phyloP scores from a whole-genome alignment of 2,329 filamentous ascomycete genomes.

The Ophiostoma himal-ulmi region DNA sequence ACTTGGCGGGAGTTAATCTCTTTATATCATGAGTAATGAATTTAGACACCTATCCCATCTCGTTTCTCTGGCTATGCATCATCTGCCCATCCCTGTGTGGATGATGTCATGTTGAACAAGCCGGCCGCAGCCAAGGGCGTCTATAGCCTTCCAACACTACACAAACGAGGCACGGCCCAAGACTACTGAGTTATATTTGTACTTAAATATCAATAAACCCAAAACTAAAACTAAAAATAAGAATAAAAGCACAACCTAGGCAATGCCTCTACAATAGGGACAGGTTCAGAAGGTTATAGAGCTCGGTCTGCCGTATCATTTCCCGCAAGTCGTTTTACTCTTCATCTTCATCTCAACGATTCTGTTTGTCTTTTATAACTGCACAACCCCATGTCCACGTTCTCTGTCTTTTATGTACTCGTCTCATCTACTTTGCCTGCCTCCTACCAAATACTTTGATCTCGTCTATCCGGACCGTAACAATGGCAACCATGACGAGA shows the following conservation, averaged over 20 bases:
- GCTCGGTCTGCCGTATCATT: not conserved
- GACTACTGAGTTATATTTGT: not conserved
- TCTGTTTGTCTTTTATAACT: no score
- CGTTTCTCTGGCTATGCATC: not conserved
- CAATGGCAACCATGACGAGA: not conserved
- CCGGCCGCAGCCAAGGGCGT: not conserved
- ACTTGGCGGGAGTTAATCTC: no score
- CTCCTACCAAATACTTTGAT: not conserved
- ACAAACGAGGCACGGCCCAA: not conserved
- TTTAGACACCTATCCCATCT: not conserved
- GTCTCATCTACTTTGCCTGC: not conserved
- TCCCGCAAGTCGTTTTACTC: not conserved
- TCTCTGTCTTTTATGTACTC: not conserved
- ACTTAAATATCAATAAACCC: no score
- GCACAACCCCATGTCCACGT: not conserved
- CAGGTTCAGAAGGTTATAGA: not conserved
- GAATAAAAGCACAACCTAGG: no score
- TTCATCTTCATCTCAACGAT: not conserved
- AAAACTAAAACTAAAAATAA: no score
- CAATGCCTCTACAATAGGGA: no score
- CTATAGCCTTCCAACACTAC: not conserved
- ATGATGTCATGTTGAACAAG: not conserved
- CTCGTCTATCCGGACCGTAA: not conserved
- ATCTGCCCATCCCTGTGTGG: not conserved
- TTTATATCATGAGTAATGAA: not conserved